These are phyloP conservation scores for Terana coerulea DNA, from an alignment of 768 basidiomycete species.

Conservation along the genomic window DNA sequence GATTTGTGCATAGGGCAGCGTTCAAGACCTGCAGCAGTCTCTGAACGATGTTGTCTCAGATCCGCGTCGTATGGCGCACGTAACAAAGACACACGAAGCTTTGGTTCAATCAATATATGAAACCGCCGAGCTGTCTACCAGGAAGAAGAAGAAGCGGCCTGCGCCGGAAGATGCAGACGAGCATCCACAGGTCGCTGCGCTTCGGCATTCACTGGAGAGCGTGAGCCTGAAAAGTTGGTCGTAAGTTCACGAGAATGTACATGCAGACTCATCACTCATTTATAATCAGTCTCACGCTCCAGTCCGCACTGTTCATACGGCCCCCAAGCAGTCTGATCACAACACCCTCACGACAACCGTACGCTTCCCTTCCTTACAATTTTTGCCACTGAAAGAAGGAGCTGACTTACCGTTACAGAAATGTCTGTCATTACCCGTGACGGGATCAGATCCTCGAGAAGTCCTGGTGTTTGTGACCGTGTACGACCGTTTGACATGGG, in stretches of 20 bases:
- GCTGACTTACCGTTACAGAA: slow-evolving; percentile 13
- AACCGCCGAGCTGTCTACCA: slow-evolving; percentile 30
- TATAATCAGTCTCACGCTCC: slow-evolving; percentile 41
- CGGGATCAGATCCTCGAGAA: slow-evolving; percentile 21
- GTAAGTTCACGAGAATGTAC: slow-evolving; percentile 35
- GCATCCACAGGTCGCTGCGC: slow-evolving; percentile 39
- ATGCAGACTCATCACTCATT: slow-evolving; percentile 7
- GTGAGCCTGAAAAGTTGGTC: slow-evolving; percentile 57
- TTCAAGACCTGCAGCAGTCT: slow-evolving; percentile 44
- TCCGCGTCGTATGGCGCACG: slow-evolving; percentile 53
- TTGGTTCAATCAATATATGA: slow-evolving; percentile 35
- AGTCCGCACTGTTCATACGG: slow-evolving; percentile 60
- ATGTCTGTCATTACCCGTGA: slow-evolving; percentile 11
- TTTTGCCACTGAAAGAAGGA: slow-evolving; percentile 1
- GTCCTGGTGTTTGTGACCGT: slow-evolving; percentile 59
- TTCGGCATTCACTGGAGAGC: slow-evolving; percentile 50
- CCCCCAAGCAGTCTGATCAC: slow-evolving; percentile 62
- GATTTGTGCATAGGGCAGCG: slow-evolving; percentile 32
- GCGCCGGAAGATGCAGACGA: slow-evolving; percentile 36
- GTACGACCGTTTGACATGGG: slow-evolving; percentile 59
- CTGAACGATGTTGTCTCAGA: slow-evolving; percentile 48
- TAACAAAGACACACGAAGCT: slow-evolving; percentile 50
- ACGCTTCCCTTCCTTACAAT: slow-evolving; percentile 12
- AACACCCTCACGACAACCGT: slow-evolving; percentile 51
- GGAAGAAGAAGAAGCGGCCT: slow-evolving; percentile 35